phyloP scores from a whole-genome alignment of 176 grass and related monocot genomes.

The Pontederia crassipes region DNA sequence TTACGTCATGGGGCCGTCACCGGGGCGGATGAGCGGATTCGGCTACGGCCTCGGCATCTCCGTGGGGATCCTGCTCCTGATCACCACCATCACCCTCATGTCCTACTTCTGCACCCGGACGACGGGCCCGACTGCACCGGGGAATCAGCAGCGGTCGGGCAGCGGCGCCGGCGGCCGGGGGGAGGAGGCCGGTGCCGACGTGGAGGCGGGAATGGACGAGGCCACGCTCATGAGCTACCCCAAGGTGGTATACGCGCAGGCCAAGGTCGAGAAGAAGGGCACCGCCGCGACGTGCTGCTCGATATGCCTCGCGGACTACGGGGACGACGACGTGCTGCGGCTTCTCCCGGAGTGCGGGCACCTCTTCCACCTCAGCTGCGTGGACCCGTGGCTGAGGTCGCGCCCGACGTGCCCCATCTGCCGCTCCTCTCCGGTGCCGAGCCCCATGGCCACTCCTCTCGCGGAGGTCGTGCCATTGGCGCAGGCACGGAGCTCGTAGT shows the following conservation, averaged over 20 bases:
- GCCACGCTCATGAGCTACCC: constrained; percentile 19
- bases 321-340: constrained; percentile 29
- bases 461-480: constrained; percentile 11
- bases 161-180: constrained; percentile 11
- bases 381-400: constrained; percentile 41
- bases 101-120: constrained; percentile 8
- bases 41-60: constrained; percentile 15
- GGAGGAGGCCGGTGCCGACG: not conserved
- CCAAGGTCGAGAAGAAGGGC: constrained; percentile 8
- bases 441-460: constrained; percentile 11
- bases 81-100: constrained; percentile 21
- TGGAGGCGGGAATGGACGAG: constrained; percentile 21
- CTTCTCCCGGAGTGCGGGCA: constrained; percentile 38
- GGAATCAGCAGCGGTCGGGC: not conserved
- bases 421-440: constrained; percentile 24
- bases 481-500: constrained; percentile 16
- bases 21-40: constrained; percentile 5
- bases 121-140: not conserved
- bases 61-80: constrained; percentile 16
- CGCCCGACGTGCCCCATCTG: constrained; percentile 49
- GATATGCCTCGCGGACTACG: constrained; percentile 36
- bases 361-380: constrained; percentile 40
- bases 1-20: not conserved
- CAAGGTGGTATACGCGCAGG: constrained; percentile 22
- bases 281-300: constrained; percentile 9